Conservation (phyloP, 257 asterid species). For the Ballota nigra region DNA sequence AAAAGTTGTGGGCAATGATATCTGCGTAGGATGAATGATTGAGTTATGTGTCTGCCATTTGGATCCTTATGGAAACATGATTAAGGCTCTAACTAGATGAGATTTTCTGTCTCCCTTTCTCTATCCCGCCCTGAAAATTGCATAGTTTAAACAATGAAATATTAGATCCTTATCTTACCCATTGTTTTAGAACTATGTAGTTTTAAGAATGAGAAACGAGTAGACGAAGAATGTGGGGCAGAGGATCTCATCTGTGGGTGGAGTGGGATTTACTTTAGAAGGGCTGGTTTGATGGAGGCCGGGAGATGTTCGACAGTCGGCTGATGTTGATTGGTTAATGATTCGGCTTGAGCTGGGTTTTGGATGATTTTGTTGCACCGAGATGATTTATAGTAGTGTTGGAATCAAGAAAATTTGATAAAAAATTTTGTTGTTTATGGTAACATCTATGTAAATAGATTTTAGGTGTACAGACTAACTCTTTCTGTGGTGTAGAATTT, state of each 20-base stretch:
- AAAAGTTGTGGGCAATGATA: constrained; percentile 43
- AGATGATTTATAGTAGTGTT: background rate
- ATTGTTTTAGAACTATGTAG: background rate
- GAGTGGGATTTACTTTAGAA: background rate
- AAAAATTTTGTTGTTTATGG: constrained; percentile 11
- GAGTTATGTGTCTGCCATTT: constrained; percentile 56
- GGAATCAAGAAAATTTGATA: constrained; percentile 10
- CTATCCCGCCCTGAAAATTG: background rate
- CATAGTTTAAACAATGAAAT: background rate
- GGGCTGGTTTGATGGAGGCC: too few relatives aligned
- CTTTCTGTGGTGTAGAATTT: background rate
- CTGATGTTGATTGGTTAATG: background rate
- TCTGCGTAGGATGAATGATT: too few relatives aligned
- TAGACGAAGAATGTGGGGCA: background rate
- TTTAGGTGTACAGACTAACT: constrained; percentile 24
- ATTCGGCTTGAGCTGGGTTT: background rate
- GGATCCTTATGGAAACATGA: constrained; percentile 16
- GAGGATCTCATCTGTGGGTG: background rate
- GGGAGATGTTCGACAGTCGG: background rate
- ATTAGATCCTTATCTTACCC: too few relatives aligned
- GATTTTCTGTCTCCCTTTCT: background rate
- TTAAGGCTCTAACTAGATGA: background rate
- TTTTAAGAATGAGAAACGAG: background rate
- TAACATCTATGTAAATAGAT: constrained; percentile 14
- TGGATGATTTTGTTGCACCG: background rate